Evolutionary conservation across 73 alveolate species (phyloP).

Genomic region (Paramecium caudatum): DNA sequence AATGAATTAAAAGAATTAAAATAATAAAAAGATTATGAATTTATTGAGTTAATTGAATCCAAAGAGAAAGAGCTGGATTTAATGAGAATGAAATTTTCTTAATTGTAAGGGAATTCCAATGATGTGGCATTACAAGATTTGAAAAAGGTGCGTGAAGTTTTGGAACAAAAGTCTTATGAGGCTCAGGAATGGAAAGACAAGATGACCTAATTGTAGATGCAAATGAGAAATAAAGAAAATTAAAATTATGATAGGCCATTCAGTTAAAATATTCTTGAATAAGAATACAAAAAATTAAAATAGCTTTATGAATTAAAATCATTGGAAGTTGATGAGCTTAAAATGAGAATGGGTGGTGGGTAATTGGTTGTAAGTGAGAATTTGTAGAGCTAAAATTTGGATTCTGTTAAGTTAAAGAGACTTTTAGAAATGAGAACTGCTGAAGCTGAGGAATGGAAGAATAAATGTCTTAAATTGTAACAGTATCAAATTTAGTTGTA

Average conservation of each 20-base stretch:
- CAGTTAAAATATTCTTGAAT: conserved; percentile 34
- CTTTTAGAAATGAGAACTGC: conserved; percentile 63
- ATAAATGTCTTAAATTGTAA: conserved; percentile 23
- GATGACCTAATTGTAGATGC: not conserved
- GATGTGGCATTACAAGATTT: conserved; percentile 14
- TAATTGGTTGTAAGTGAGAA: not conserved
- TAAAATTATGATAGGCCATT: conserved; percentile 28
- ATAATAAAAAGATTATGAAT: conserved; percentile 55
- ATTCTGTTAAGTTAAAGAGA: not conserved
- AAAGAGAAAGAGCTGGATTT: conserved; percentile 29
- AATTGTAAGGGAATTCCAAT: not conserved
- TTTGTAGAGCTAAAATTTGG: not conserved
- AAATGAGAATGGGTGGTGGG: not conserved
- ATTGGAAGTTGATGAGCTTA: conserved; percentile 54
- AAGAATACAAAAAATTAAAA: conserved; percentile 38
- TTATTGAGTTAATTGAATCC: not conserved
- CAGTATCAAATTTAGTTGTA: not conserved
- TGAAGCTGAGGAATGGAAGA: conserved; percentile 64
- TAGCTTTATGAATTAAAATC: conserved; percentile 58
- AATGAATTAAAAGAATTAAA: conserved; percentile 8
- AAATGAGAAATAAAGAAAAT: conserved; percentile 57
- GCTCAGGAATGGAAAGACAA: conserved; percentile 68
- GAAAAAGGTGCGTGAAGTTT: conserved; percentile 33
- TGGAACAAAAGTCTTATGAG: conserved; percentile 56
- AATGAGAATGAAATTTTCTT: conserved; percentile 4